phyloP scores from a whole-genome alignment of 2,329 filamentous ascomycete species.

The Anisogramma anomala region DNA sequence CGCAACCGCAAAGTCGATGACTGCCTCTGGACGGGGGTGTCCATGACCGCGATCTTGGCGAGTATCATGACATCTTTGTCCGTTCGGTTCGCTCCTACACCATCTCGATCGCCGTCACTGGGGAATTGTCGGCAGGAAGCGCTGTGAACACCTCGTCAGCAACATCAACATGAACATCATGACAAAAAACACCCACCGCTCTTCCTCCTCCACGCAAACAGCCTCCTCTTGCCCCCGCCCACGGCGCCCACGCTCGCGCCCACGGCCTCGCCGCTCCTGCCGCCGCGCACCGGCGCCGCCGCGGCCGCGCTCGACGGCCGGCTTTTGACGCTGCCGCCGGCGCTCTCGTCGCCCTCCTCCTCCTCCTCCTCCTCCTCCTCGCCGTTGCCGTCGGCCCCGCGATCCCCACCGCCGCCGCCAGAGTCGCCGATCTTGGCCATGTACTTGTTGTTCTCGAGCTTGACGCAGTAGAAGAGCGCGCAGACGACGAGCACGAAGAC shows the following conservation, averaged over 20 bases:
- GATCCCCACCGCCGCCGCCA: neutral
- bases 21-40: too few species aligned
- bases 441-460: constrained; percentile 11
- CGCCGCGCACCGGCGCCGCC: neutral
- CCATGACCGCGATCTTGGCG: too few species aligned
- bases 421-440: neutral
- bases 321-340: neutral
- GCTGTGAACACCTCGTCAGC: neutral
- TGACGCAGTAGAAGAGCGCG: constrained; percentile 15
- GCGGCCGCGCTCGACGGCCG: constrained; percentile 1
- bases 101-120: constrained; percentile 12
- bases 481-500: constrained; percentile 11
- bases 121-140: constrained; percentile 1
- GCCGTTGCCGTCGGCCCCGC: too few species aligned
- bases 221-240: neutral
- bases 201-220: constrained; percentile 8
- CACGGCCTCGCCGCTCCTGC: neutral
- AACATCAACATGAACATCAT: neutral
- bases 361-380: neutral
- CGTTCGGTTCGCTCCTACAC: too few species aligned
- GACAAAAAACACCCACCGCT: neutral
- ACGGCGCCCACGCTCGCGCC: neutral
- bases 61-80: too few species aligned
- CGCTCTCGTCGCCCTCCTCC: neutral
- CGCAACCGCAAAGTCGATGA: too few species aligned